These are phyloP conservation scores for Pythium folliculosum DNA, from an alignment of 352 stramenopile genomes.

Conservation along the genomic window DNA sequence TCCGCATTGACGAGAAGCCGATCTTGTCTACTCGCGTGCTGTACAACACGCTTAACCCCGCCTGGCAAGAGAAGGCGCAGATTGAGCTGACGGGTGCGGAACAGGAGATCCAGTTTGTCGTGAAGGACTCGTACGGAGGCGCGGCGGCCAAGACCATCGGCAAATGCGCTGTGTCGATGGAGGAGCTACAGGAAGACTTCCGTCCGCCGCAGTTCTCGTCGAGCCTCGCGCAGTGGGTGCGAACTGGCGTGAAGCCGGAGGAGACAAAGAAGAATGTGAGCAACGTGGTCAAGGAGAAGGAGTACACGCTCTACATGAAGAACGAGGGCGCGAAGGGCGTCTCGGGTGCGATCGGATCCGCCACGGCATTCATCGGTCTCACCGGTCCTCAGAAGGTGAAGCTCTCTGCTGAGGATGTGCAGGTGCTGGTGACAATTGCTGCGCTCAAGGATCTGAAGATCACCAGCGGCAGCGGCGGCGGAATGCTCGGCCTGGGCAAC, in stretches of 20 bases:
- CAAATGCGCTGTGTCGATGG: slow-evolving; percentile 74
- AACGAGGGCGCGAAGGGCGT: slow-evolving; percentile 41
- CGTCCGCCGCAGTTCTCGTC: slow-evolving; percentile 71
- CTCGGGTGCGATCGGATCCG: slow-evolving; percentile 32
- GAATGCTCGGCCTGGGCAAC: slow-evolving; percentile 71
- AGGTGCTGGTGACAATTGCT: slow-evolving; percentile 73
- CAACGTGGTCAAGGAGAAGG: slow-evolving; percentile 71
- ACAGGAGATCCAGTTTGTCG: slow-evolving; percentile 71
- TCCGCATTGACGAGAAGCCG: slow-evolving; percentile 66
- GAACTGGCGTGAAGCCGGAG: slow-evolving; percentile 71
- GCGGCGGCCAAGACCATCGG: slow-evolving; percentile 78
- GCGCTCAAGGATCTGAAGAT: slow-evolving; percentile 60
- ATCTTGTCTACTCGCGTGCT: slow-evolving; percentile 76
- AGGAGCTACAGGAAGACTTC: slow-evolving; percentile 77
- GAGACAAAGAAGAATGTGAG: slow-evolving; percentile 86
- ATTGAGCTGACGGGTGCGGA: slow-evolving; percentile 51
- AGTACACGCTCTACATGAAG: slow-evolving; percentile 70
- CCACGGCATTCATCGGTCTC: slow-evolving; percentile 23
- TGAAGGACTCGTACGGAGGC: slow-evolving; percentile 85
- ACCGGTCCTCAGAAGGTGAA: slow-evolving; percentile 22
- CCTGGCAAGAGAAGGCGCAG: slow-evolving; percentile 79
- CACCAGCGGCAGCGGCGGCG: slow-evolving; percentile 61
- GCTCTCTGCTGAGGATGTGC: slow-evolving; percentile 49
- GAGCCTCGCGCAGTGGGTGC: slow-evolving; percentile 77
- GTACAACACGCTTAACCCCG: slow-evolving; percentile 84